Base-by-base conservation (phyloP, 1,284 basidiomycete species). In the Tetrapyrgos nigripes region DNA sequence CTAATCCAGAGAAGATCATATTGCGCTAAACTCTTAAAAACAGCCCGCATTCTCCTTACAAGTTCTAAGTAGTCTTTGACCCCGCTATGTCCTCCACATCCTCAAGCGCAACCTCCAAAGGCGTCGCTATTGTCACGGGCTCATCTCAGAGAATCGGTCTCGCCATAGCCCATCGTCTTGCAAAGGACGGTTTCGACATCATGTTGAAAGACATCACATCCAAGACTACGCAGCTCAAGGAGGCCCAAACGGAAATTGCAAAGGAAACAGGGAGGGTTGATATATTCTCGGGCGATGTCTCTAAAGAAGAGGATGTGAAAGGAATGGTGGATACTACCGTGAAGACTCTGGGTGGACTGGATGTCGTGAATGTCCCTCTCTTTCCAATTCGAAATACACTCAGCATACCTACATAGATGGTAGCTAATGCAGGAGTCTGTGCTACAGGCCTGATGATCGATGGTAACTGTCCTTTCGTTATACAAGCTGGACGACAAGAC, bases 401-500 rank as follows among this genome's bases (percentile, higher is more conserved):
- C 19, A 21, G 28, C 23, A 47, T 76, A 76, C 14, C 10, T 9
- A 28, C 23, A 73, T 77, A 57, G 55, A 44, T 57, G 70, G 60
- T 79, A 9, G 75, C 77, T 0, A 78, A 77, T 28, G 76, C 77
- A 0, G 76, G 77, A 1, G 67, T 76, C 1, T 53, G 64, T 40
- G 60, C 44, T 24, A 57, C 40, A 13, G 65, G 61, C 19, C 23
- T 69, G 0, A 59, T 78, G 1, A 2, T 66, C 1, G 65, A 71
- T 19, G 65, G 76, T 75, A 35, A 14, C 60, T 51, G 5, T n/a
- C 19, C 37, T 5, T 40, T n/a, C 19, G 4, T 17, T 40, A 6
- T 40, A 8, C 31, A 33, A 17, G 14, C 37, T 5, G 19, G 44
- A 24, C 24, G 28, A 24, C 4, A 23, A 6, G 8, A 8, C 3